Base-by-base conservation (phyloP, 371 early-diverging fungal species). In the Mucor piriformis region DNA sequence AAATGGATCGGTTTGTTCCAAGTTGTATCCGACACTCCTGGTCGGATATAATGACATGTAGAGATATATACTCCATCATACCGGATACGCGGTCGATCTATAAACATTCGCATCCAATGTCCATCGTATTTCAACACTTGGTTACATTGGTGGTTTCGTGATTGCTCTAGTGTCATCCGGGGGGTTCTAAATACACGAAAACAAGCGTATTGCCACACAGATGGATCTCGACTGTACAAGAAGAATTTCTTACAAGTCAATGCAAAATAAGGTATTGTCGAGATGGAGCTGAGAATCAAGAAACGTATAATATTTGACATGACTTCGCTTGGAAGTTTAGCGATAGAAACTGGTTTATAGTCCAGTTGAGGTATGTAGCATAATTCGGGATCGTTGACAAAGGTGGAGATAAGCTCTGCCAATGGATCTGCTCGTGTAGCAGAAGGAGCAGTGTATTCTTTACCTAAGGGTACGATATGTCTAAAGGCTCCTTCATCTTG, bases 21-120 rank as follows among this genome's bases (percentile, higher is more conserved):
- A 2, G 70, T 46, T 18, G 75, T 79, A 33, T 87, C 87, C 20
- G 77, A 69, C 11, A 61, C 54, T 27, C 86, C 82, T 37, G 72
- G 67, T 63, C 84, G 69, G 20, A 85, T 63, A 67, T 90, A 90
- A 57, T 82, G 75, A 53, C 88, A 81, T 3, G 79, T 84, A 1
- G 88, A 84, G 11, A 88, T 88, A 54, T 85, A 90, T 3, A 87
- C 70, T 5, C 92, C 92, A 67, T 89, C 89, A 38, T 77, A 76
- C 16, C 88, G 74, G 32, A 89, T 66, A 10, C 89, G 70, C 2
- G 92, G 90, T 18, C 83, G 72, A 51, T 87, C 83, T 32, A 85
- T 69, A 69, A 77, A 89, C 84, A 88, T 80, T 0, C 68, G 62
- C 55, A 69, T 58, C 82, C 79, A 77, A 46, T 76, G 63, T 6